Evolutionary conservation across 116 monocot species (phyloP).

Genomic region (Dioscorea cayenensis): DNA sequence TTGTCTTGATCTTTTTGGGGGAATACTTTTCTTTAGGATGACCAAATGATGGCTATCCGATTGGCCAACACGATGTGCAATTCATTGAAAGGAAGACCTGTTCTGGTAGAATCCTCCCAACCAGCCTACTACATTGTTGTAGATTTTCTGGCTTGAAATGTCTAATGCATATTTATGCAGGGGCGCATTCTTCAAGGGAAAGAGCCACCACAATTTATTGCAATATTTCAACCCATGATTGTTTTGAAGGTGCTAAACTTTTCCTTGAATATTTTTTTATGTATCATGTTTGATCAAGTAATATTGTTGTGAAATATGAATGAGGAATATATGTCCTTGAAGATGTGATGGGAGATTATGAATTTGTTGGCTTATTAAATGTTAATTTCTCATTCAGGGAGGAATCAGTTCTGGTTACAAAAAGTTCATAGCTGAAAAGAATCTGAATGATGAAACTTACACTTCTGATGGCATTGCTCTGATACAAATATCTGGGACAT

Average conservation of each 20-base stretch:
- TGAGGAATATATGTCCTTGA: background rate
- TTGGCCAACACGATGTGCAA: constrained; percentile 83
- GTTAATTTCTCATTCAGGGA: constrained; percentile 39
- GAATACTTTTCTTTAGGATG: constrained; percentile 52
- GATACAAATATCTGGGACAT: constrained; percentile 70
- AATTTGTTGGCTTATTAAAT: background rate
- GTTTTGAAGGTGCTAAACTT: constrained; percentile 66
- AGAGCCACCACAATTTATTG: constrained; percentile 96
- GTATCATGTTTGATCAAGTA: too few relatives aligned
- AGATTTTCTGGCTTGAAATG: background rate
- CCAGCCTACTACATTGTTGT: background rate
- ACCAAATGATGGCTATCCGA: constrained; percentile 62
- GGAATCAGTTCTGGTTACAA: constrained; percentile 89
- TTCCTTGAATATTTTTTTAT: too few relatives aligned
- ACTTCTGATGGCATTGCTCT: constrained; percentile 74
- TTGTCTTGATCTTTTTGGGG: background rate
- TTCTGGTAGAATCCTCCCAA: constrained; percentile 43
- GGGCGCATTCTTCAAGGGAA: constrained; percentile 91
- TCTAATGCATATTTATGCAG: constrained; percentile 23
- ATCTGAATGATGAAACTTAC: constrained; percentile 74
- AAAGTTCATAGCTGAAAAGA: constrained; percentile 54
- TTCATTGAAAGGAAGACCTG: constrained; percentile 90
- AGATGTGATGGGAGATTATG: background rate
- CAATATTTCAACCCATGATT: constrained; percentile 98
- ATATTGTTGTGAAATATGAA: background rate